phyloP scores from a whole-genome alignment of 2,329 filamentous ascomycete genomes.

The Mycosphaerelloides madeirae region DNA sequence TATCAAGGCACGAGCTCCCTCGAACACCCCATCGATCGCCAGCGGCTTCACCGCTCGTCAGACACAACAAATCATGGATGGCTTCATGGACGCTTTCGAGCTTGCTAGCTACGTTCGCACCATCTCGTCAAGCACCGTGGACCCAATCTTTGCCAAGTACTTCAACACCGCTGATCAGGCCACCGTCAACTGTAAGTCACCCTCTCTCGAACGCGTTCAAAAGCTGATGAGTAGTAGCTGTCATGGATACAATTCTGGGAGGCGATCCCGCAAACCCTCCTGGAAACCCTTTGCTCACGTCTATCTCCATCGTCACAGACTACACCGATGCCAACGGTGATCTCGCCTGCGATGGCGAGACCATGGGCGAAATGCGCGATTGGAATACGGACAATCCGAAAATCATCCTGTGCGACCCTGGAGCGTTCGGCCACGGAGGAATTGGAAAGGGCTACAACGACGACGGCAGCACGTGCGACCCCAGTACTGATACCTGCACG shows the following conservation, averaged over 20 bases:
- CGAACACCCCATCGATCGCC: background rate
- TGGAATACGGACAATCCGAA: no score
- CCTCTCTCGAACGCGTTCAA: no score
- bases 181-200: no score
- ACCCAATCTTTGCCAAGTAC: background rate
- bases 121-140: background rate
- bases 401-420: no score
- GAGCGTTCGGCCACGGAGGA: no score
- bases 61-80: background rate
- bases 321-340: background rate
- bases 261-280: background rate
- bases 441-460: no score
- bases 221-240: background rate
- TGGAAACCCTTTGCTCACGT: background rate
- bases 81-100: background rate
- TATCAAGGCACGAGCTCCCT: no score
- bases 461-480: no score
- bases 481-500: background rate
- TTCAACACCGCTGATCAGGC: background rate
- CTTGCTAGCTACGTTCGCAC: background rate
- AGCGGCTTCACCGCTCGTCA: slow-evolving; percentile 1
- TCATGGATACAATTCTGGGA: slow-evolving; percentile 3
- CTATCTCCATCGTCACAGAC: background rate
- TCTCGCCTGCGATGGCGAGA: no score
- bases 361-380: no score